Conservation (phyloP, 805 yeast species). For the Ogataea polymorpha region DNA sequence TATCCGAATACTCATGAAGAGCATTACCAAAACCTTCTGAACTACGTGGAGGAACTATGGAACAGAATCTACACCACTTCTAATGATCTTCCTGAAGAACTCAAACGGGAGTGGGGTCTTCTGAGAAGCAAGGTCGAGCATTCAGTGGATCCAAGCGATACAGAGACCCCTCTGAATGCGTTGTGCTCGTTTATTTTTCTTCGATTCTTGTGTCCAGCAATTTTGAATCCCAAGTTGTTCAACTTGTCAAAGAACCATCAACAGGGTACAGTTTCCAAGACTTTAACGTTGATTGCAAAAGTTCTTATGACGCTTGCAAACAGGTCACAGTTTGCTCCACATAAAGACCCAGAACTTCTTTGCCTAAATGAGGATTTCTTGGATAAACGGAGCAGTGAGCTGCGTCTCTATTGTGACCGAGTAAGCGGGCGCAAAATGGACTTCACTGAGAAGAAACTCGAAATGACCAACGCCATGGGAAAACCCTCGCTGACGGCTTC, state of each 20-base stretch:
- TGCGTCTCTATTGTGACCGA: slow-evolving; percentile 66
- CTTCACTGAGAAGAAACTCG: slow-evolving; percentile 55
- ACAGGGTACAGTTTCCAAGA: slow-evolving; percentile 66
- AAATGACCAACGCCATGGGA: slow-evolving; percentile 53
- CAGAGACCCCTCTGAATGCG: slow-evolving; percentile 57
- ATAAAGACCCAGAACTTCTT: slow-evolving; percentile 79
- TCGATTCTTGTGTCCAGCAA: slow-evolving; percentile 86
- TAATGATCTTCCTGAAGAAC: slow-evolving; percentile 68
- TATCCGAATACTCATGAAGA: slow-evolving; percentile 35
- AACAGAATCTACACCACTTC: slow-evolving; percentile 57
- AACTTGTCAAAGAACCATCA: slow-evolving; percentile 69
- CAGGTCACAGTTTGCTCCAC: slow-evolving; percentile 64
- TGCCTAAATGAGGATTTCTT: slow-evolving; percentile 66
- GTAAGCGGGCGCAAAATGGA: slow-evolving; percentile 67
- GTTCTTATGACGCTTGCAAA: slow-evolving; percentile 76
- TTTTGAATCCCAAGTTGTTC: slow-evolving; percentile 84
- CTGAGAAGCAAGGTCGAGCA: slow-evolving; percentile 64
- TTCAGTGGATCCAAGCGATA: slow-evolving; percentile 53
- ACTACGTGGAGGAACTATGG: slow-evolving; percentile 61
- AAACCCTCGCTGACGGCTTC: slow-evolving; percentile 57
- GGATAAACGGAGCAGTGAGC: slow-evolving; percentile 50
- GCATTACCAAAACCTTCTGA: slow-evolving; percentile 37
- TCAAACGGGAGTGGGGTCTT: slow-evolving; percentile 60
- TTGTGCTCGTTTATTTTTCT: slow-evolving; percentile 81
- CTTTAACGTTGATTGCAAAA: slow-evolving; percentile 80